Evolutionary conservation across 2,329 filamentous ascomycete species (phyloP).

Genomic region (Pseudopyricularia cyperi): DNA sequence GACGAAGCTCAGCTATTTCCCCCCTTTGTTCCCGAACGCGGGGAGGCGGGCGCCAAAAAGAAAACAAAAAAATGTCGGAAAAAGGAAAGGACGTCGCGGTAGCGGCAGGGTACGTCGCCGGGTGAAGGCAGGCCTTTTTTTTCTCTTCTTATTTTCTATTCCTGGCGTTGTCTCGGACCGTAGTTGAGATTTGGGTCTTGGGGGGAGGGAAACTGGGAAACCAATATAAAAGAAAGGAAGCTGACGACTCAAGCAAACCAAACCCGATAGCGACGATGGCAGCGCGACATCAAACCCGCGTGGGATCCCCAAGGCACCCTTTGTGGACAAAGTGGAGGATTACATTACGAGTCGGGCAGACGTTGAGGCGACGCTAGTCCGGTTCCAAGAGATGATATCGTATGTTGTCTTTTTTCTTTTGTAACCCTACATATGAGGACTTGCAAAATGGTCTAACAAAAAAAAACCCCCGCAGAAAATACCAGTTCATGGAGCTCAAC

Average conservation of each 20-base stretch:
- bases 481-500: conserved; percentile 98
- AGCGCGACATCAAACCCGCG: conserved; percentile 56
- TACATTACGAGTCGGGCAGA: conserved; percentile 69
- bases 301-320: conserved; percentile 72
- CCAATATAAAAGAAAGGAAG: too few species aligned
- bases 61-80: too few species aligned
- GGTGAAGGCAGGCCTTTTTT: too few species aligned
- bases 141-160: too few species aligned
- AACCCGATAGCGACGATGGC: conserved; percentile 30
- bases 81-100: conserved; percentile 22
- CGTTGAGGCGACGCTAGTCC: conserved; percentile 68
- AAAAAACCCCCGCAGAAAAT: conserved; percentile 53
- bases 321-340: conserved; percentile 80
- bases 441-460: neutral
- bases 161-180: too few species aligned
- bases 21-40: neutral
- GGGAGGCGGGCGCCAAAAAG: neutral
- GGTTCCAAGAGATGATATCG: conserved; percentile 91
- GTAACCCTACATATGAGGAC: too few species aligned
- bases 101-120: conserved; percentile 5
- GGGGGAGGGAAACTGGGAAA: too few species aligned
- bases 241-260: neutral
- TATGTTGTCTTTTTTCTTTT: conserved; percentile 32
- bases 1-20: too few species aligned
- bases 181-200: too few species aligned